Base-by-base conservation (phyloP, 495 filamentous ascomycete genomes). In the Sordaria brevicollis region DNA sequence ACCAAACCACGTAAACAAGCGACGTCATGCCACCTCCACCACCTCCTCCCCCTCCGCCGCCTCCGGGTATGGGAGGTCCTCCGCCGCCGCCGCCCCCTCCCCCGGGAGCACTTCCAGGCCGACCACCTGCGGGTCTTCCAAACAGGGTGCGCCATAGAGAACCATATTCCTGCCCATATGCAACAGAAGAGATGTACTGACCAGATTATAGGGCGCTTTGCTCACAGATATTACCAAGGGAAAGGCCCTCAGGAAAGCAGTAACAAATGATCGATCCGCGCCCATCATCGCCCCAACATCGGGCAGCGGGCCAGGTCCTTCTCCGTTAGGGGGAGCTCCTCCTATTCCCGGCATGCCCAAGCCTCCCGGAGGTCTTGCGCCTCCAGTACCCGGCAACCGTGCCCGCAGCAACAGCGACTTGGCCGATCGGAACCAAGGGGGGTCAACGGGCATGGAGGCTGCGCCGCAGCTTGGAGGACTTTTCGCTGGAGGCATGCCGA, bases 401-500 rank as follows among this genome's bases (percentile, higher is more conserved):
- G 84, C 86, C 69, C 87, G 93, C 76, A 97, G 93, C 74, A 93
- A 94, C 78, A 96, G 93, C 74, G 93, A 94, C 79, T 82, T 83
- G 49, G 80, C 80, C 35, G 78, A 82, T 33, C 83, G 85, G 65
- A 84, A 81, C 66, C 81, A 76, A 31, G 74, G 78, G 5, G 81
- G 79, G 10, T 34, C 76, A 19, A 73, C 75, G 19, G 69, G 71
- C 19, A 78, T 83, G 37, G 85, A 88, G 33, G 80, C 89, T 29
- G 87, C 92, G 19, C 92, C 93, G 35, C 95, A 98, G 76, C 78
- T 99, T 37, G 94, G 84, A 9, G 95, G 96, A 4, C 79, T 99
- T 33, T 96, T 99, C 75, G 93, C 92, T 9, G 93, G 93, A 35
- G 96, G 94, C 35, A 98, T 98, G 85, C 95, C 95, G 3, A 98